A percentile compares a stretch with the other conserved stretches of the same genome.
Evolutionary conservation across 1,284 basidiomycete genomes (phyloP).

Genomic region (Boletus sp.): DNA sequence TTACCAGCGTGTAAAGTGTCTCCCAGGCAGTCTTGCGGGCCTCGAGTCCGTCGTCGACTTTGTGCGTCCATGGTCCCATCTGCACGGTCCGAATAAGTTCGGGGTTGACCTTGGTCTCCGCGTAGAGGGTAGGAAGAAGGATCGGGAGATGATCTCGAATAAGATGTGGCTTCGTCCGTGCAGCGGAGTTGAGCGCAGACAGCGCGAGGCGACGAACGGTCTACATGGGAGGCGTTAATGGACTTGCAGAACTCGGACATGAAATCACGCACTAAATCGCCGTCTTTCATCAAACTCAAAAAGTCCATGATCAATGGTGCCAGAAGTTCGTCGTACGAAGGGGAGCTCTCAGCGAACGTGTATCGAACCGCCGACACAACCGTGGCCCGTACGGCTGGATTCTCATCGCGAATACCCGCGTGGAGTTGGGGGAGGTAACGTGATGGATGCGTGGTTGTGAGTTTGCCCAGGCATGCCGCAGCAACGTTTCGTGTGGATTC

Average conservation of each 20-base stretch:
- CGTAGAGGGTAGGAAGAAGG: conserved; percentile 85
- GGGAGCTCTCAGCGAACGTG: conserved; percentile 88
- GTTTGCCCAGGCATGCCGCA: conserved; percentile 94
- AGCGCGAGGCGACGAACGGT: conserved; percentile 86
- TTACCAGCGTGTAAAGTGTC: conserved; percentile 92
- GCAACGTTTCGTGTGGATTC: conserved; percentile 94
- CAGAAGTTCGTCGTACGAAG: conserved; percentile 87
- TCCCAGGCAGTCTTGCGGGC: conserved; percentile 97
- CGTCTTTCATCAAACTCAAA: conserved; percentile 84
- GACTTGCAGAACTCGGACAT: conserved; percentile 1
- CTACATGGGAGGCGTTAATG: conserved; percentile 44
- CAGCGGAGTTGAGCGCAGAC: conserved; percentile 91
- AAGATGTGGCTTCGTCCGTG: conserved; percentile 92
- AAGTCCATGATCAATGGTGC: conserved; percentile 89
- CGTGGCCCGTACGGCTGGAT: conserved; percentile 79
- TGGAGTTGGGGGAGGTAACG: conserved; percentile 93
- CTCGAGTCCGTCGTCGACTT: conserved; percentile 92
- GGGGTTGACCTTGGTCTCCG: conserved; percentile 80
- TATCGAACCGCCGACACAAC: conserved; percentile 95
- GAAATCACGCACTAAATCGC: conserved; percentile 69
- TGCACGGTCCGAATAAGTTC: conserved; percentile 90
- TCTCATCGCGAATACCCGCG: conserved; percentile 72
- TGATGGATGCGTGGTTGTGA: conserved; percentile 88
- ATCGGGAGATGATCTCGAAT: conserved; percentile 81
- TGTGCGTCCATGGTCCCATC: conserved; percentile 99